A percentile compares a stretch with the other conserved stretches of the same genome.
Evolutionary conservation across 2,329 filamentous ascomycete species (phyloP).

Genomic region (Leptodontidium sp.): DNA sequence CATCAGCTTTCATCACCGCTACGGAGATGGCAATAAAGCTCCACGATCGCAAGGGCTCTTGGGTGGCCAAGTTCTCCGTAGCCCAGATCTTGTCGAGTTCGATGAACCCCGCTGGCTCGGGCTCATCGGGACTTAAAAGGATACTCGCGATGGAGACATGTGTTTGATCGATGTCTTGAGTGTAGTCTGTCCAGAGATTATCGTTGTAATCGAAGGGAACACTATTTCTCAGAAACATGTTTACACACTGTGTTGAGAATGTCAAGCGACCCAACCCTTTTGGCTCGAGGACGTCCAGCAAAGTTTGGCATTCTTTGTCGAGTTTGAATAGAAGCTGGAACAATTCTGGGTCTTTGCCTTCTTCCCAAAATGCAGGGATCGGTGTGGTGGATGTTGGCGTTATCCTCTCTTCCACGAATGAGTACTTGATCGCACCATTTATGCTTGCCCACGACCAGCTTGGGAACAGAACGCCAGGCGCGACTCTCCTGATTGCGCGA

Average conservation of each 20-base stretch:
- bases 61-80: neutral
- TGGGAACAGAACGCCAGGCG: neutral
- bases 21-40: constrained; percentile 21
- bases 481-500: neutral
- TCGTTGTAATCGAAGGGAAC: constrained; percentile 19
- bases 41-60: neutral
- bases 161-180: constrained; percentile 15
- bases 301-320: neutral
- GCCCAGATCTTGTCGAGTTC: constrained; percentile 27
- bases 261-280: neutral
- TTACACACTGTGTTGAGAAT: constrained; percentile 14
- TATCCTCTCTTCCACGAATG: constrained; percentile 15
- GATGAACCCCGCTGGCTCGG: constrained; percentile 22
- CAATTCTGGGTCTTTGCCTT: constrained; percentile 14
- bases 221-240: constrained; percentile 18
- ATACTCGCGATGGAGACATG: constrained; percentile 24
- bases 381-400: neutral
- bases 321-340: neutral
- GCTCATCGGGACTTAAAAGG: neutral
- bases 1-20: constrained; percentile 14
- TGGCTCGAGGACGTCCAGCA: neutral
- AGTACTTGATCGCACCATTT: constrained; percentile 21
- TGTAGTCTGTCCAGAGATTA: constrained; percentile 27
- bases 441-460: constrained; percentile 20
- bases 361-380: constrained; percentile 17